Evolutionary conservation across 345 rosid species (phyloP), one percentile per base, ranked within the genome.

Genomic region (Barbarea vulgaris): DNA sequence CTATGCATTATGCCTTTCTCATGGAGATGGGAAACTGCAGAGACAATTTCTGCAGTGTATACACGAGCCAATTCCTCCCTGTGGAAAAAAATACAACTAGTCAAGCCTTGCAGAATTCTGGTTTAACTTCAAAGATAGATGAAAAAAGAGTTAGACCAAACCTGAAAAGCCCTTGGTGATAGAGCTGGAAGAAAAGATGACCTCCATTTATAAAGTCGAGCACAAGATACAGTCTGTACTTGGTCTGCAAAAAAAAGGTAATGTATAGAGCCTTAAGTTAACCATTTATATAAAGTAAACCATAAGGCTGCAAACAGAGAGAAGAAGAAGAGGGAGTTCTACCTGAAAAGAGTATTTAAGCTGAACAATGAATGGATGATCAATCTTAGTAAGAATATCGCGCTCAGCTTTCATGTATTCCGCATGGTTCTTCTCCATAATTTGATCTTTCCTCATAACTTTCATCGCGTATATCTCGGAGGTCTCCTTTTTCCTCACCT

Each of bases 1-100:
- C 98, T 87, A 76, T 94, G 98, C 98, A 94, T 94, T 63, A 94
- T 85, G 73, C 96, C 97, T 73, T 94, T 91, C 81, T 85, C 87
- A 77, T 94, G 98, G 70, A 94, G 97, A 78, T 94, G 97, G 31
- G 89, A 78, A 34, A 94, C 95, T 1, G 97, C 97, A 77, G 93
- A 94, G 74, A 89, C 83, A 62, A 91, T 87, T 80, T 94, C 97
- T 57, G 98, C 98, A 81, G 89, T 83, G 79, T 94, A 94, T 14
- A 94, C 68, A 63, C 97, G 92, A 51, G 92, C 97, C 84, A 94
- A 79, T 27, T 94, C 96, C 88, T 94, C 98, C 54, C 98, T 94
- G 79, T 33, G 17, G n/a, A 56, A 10, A 79, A 53, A 24, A 24
- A 77, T 6, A 68, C 6, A 24, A 59, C 73, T 13, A 51, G 56